Conservation (phyloP, 805 yeast genomes). For the Candida taoyuanica region DNA sequence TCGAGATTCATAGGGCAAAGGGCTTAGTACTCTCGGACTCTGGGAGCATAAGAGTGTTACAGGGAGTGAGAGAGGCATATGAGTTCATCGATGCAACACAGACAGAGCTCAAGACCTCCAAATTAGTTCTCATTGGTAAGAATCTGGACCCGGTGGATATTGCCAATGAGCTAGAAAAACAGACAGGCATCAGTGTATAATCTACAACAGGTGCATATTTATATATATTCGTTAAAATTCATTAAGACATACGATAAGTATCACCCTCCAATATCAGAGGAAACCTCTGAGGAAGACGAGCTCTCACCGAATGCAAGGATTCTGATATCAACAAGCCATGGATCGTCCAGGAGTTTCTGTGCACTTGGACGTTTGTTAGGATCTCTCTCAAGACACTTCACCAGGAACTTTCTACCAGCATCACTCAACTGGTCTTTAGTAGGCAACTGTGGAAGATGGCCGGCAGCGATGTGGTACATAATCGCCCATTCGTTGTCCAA, state of each 20-base stretch:
- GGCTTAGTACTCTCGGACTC: conserved; percentile 55
- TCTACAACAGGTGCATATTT: not conserved
- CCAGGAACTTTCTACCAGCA: conserved; percentile 66
- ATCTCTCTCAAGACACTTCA: conserved; percentile 75
- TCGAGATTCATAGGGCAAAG: conserved; percentile 79
- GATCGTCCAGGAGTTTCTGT: conserved; percentile 77
- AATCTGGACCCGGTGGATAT: conserved; percentile 39
- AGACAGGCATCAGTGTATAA: conserved; percentile 3
- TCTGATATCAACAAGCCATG: conserved; percentile 79
- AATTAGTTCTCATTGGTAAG: conserved; percentile 75
- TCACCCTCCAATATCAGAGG: conserved; percentile 21
- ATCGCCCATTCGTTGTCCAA: conserved; percentile 97
- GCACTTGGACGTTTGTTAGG: conserved; percentile 81
- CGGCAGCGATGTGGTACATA: conserved; percentile 97
- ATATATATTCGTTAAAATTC: not conserved
- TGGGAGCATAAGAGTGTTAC: conserved; percentile 38
- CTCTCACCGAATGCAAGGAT: conserved; percentile 59
- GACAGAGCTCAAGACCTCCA: conserved; percentile 41
- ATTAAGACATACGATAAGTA: not conserved
- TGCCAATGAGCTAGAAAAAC: conserved; percentile 28
- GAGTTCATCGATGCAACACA: conserved; percentile 55
- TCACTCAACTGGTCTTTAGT: conserved; percentile 68
- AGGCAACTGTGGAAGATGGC: conserved; percentile 86
- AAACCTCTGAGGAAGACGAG: conserved; percentile 23
- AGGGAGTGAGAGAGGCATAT: conserved; percentile 91